Percentiles rank a stretch among this genome's conserved stretches.
Evolutionary conservation across 345 rosid genomes (phyloP).

Genomic region (Citrus sinensis): DVS_A1.0 CM039163.1:9967501-9968000

Average conservation of each 20-base stretch:
- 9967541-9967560: not conserved
- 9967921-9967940: not conserved
- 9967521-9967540: not conserved
- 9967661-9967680: not conserved
- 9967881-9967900: slow-evolving; percentile 19
- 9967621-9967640: not conserved
- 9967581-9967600: not conserved
- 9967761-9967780: not conserved
- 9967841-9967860: not conserved
- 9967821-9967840: not conserved
- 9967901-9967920: not conserved
- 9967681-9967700: not conserved
- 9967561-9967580: not conserved
- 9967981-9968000: slow-evolving; percentile 36
- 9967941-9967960: slow-evolving; percentile 6
- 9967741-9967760: not conserved
- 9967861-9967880: not conserved
- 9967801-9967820: not conserved
- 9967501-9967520: not conserved
- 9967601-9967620: not conserved
- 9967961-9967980: slow-evolving; percentile 13
- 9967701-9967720: not conserved
- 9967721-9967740: not conserved
- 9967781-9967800: not conserved
- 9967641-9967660: not conserved